phyloP scores from a whole-genome alignment of 306 rosid genomes.

The Calophaca sinica region DNA sequence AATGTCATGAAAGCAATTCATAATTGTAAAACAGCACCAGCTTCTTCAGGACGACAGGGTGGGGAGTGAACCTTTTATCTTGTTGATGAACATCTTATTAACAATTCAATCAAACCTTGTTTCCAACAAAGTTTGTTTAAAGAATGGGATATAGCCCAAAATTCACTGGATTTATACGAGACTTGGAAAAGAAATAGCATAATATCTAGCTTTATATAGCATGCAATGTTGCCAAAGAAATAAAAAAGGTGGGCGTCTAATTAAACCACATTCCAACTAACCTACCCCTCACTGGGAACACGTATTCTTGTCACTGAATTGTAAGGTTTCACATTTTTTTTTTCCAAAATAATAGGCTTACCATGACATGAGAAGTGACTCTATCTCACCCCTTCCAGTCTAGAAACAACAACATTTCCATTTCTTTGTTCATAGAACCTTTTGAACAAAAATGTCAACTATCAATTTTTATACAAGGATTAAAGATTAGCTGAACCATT shows the following conservation, averaged over 20 bases:
- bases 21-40: not conserved
- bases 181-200: not conserved
- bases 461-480: not conserved
- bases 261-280: not conserved
- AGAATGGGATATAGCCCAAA: slow-evolving; percentile 29
- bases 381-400: not conserved
- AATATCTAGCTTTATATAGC: slow-evolving; percentile 27
- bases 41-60: slow-evolving; percentile 1
- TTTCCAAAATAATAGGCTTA: not conserved
- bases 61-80: not conserved
- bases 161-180: not conserved
- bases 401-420: not conserved
- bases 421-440: not conserved
- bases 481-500: not conserved
- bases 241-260: not conserved
- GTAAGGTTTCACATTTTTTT: not conserved
- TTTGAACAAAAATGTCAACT: slow-evolving; percentile 2
- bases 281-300: slow-evolving; percentile 3
- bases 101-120: slow-evolving; percentile 5
- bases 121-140: not conserved
- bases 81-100: slow-evolving; percentile 3
- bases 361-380: not conserved
- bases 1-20: slow-evolving; percentile 11
- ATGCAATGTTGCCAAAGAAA: not conserved
- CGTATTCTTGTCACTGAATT: slow-evolving; percentile 3